Evolutionary conservation across 148 eudicot species (phyloP).

Genomic region (Rhododendron simsii): DNA sequence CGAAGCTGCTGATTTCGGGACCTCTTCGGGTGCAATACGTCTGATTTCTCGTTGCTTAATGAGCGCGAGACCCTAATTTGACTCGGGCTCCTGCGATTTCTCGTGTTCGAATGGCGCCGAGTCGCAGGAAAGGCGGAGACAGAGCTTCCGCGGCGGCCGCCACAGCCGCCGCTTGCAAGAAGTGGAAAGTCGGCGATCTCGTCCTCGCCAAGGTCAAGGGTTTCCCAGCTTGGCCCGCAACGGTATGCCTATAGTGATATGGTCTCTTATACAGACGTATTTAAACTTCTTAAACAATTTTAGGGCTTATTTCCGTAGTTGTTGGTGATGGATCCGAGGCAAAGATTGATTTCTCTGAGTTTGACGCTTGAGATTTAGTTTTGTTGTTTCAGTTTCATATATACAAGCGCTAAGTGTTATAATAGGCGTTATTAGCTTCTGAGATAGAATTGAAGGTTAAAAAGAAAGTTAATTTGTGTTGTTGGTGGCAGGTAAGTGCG

Average conservation of each 20-base stretch:
- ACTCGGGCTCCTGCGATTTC: slow-evolving; percentile 6
- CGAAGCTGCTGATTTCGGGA: slow-evolving; percentile 5
- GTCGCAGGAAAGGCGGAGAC: slow-evolving; percentile 61
- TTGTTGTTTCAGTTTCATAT: not conserved
- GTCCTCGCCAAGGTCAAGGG: slow-evolving; percentile 99
- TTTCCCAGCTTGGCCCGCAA: slow-evolving; percentile 97
- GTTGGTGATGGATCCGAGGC: slow-evolving; percentile 10
- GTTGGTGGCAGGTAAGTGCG: slow-evolving; percentile 69
- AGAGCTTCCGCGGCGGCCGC: slow-evolving; percentile 76
- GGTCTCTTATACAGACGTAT: not conserved
- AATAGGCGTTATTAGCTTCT: not conserved
- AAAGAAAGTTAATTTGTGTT: not conserved
- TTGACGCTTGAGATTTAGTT: not conserved
- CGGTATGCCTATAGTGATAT: slow-evolving; percentile 40
- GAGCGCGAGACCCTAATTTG: slow-evolving; percentile 10
- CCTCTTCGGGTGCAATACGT: not conserved
- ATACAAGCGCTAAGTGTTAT: not conserved
- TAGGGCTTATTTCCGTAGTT: not conserved
- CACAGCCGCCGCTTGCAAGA: slow-evolving; percentile 57
- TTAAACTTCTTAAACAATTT: not conserved
- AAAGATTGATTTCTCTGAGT: not conserved
- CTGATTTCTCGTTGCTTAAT: not conserved
- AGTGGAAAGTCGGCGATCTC: slow-evolving; percentile 95
- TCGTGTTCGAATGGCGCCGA: slow-evolving; percentile 55
- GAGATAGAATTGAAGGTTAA: not conserved